Evolutionary conservation across 805 yeast genomes (phyloP).

Genomic region (Candida dajiaensis): DNA sequence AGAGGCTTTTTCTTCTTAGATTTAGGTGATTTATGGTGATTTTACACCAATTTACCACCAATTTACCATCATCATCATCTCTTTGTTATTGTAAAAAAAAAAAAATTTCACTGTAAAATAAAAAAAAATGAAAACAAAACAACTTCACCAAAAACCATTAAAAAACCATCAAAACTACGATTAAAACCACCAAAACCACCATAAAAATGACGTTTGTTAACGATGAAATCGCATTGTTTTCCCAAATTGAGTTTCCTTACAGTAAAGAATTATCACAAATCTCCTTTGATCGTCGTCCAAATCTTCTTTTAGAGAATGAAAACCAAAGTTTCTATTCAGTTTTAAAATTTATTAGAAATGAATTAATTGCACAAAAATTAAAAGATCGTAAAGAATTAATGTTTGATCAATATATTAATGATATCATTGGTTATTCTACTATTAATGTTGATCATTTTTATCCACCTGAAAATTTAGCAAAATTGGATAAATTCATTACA

Average conservation of each 20-base stretch:
- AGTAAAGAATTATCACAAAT: constrained; percentile 15
- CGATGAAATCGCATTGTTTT: constrained; percentile 8
- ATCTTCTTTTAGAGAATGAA: constrained; percentile 14
- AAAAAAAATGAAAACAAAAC: constrained; percentile 1
- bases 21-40: too few species aligned
- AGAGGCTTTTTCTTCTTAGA: too few species aligned
- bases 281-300: constrained; percentile 14
- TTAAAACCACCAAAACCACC: too few species aligned
- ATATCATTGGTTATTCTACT: constrained; percentile 7
- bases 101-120: too few species aligned
- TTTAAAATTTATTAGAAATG: constrained; percentile 19
- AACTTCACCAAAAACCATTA: too few species aligned
- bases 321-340: constrained; percentile 18
- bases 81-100: too few species aligned
- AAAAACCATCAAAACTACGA: too few species aligned
- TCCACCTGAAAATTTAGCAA: constrained; percentile 21
- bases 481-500: constrained; percentile 11
- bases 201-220: constrained; percentile 2
- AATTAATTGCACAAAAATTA: constrained; percentile 13
- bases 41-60: too few species aligned
- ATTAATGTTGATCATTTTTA: constrained; percentile 12
- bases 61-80: too few species aligned
- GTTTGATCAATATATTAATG: constrained; percentile 17
- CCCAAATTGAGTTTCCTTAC: constrained; percentile 18
- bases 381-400: constrained; percentile 9